phyloP scores from a whole-genome alignment of 2,329 filamentous ascomycete genomes.

The Stromatinia cepivora region DNA sequence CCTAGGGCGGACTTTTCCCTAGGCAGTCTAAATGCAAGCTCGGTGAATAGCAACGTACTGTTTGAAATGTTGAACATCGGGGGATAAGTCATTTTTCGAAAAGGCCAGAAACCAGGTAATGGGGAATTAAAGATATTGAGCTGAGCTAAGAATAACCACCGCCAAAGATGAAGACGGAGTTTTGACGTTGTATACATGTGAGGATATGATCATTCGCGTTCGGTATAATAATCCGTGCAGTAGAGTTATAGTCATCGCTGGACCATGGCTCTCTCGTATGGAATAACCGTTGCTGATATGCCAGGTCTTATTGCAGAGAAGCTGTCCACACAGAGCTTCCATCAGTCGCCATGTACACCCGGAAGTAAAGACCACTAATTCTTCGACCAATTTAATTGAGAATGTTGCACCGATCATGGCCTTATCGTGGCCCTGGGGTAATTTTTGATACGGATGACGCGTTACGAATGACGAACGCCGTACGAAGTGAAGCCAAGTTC shows the following conservation, averaged over 20 bases:
- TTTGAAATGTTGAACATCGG: not conserved
- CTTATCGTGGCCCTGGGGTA: not conserved
- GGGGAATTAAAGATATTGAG: not conserved
- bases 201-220: not conserved
- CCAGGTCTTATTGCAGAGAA: not conserved
- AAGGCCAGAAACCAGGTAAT: not conserved
- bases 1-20: conserved; percentile 5
- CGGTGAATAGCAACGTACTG: not conserved
- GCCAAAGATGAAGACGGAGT: not conserved
- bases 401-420: not conserved
- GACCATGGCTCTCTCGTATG: not conserved
- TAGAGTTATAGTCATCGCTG: not conserved
- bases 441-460: no score
- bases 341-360: not conserved
- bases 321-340: not conserved
- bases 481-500: not conserved
- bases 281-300: not conserved
- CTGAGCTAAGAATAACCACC: not conserved
- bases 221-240: not conserved
- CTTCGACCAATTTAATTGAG: not conserved
- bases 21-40: conserved; percentile 1
- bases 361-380: not conserved
- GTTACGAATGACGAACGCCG: no score
- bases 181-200: not conserved
- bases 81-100: not conserved